These are phyloP conservation scores for Aspergillus homomorphus DNA, from an alignment of 495 filamentous ascomycete genomes.

Conservation along the genomic window DNA sequence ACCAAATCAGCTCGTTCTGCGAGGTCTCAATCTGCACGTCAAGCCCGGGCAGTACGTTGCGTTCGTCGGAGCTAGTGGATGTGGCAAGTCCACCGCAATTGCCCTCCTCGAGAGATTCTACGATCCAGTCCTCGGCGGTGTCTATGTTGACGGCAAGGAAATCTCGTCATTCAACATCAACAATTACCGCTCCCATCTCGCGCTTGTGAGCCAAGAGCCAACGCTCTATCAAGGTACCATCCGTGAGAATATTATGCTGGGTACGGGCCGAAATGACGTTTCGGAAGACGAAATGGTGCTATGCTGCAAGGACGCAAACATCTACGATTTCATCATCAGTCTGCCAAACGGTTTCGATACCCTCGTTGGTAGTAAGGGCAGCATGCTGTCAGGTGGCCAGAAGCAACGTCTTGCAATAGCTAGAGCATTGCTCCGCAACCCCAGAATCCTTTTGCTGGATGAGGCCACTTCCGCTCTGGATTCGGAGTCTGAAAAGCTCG, in stretches of 20 bases:
- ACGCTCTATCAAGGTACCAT: conserved; percentile 59
- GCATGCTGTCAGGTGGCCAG: background rate
- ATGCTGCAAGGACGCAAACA: conserved; percentile 59
- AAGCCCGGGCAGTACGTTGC: conserved; percentile 63
- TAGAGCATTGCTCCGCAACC: conserved; percentile 65
- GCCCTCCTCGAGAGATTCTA: conserved; percentile 50
- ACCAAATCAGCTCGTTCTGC: conserved; percentile 46
- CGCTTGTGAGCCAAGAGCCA: conserved; percentile 61
- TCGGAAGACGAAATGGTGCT: conserved; percentile 50
- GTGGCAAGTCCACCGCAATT: conserved; percentile 68
- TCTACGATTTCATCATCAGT: conserved; percentile 59
- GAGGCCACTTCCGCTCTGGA: conserved; percentile 82
- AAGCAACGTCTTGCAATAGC: background rate
- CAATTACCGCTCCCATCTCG: conserved; percentile 49
- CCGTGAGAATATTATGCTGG: conserved; percentile 56
- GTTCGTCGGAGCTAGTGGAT: conserved; percentile 67
- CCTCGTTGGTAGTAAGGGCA: conserved; percentile 25
- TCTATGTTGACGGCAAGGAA: background rate
- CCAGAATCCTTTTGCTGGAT: conserved; percentile 70
- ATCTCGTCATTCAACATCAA: background rate
- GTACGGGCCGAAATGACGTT: conserved; percentile 8
- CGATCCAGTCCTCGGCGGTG: background rate
- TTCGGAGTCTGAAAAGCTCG: conserved; percentile 74
- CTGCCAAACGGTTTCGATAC: conserved; percentile 60
- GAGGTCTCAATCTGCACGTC: conserved; percentile 40